A percentile compares a stretch with the other conserved stretches of the same genome.
These are phyloP conservation scores for Kwoniella pini DNA, from an alignment of 768 basidiomycete genomes.

Conservation along the genomic window DNA sequence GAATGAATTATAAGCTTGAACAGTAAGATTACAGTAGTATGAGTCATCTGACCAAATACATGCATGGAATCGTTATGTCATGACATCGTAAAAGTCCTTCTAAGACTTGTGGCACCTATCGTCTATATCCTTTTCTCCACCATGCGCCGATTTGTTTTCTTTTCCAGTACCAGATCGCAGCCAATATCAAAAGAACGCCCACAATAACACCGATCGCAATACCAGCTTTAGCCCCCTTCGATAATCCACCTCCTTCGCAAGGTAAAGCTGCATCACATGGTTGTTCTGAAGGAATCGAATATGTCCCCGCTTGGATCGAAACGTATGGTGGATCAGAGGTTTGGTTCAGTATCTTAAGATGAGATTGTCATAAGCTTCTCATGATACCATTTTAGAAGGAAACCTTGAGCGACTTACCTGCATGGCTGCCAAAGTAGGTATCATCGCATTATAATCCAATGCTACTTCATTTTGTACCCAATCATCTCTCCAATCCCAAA, in stretches of 20 bases:
- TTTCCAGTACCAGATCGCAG: constrained; percentile 46
- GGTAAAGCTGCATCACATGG: constrained; percentile 77
- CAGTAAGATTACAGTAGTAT: too few relatives aligned
- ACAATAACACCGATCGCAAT: constrained; percentile 66
- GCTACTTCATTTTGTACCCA: constrained; percentile 84
- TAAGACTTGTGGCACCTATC: background rate
- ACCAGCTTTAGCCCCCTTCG: constrained; percentile 71
- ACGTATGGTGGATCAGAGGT: constrained; percentile 75
- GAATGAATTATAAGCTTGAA: too few relatives aligned
- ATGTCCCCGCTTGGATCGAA: constrained; percentile 59
- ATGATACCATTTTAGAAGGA: background rate
- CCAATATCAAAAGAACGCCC: constrained; percentile 58
- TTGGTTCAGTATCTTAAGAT: constrained; percentile 62
- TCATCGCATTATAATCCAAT: constrained; percentile 79
- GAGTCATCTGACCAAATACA: too few relatives aligned
- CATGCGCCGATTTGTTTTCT: constrained; percentile 20
- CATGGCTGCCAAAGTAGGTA: constrained; percentile 76
- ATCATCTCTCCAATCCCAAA: constrained; percentile 81
- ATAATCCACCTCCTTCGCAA: constrained; percentile 61
- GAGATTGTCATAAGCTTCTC: constrained; percentile 55
- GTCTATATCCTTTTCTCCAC: constrained; percentile 34
- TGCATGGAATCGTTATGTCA: background rate
- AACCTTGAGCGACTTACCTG: constrained; percentile 31
- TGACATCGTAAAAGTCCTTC: background rate
- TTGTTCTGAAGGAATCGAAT: constrained; percentile 57